These are phyloP conservation scores for Saccharomyces hybrid DNA, from an alignment of 1,139 yeast genomes.

Conservation along the genomic window DNA sequence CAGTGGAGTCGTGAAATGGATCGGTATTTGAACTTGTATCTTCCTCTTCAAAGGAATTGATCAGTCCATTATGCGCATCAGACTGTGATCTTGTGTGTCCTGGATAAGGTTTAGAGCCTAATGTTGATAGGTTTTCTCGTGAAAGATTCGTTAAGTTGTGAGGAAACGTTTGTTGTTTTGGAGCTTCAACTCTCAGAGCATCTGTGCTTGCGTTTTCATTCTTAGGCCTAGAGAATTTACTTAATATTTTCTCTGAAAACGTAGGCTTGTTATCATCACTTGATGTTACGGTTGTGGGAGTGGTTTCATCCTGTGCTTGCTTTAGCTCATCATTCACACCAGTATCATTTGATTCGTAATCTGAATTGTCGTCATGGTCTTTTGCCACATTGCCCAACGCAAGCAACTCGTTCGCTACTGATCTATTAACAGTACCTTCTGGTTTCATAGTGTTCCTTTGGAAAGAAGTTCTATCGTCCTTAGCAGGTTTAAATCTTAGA, in stretches of 20 bases:
- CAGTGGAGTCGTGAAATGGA: not conserved
- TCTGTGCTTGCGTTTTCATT: slow-evolving; percentile 7
- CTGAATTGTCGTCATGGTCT: slow-evolving; percentile 52
- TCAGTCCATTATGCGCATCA: slow-evolving; percentile 15
- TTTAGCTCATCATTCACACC: slow-evolving; percentile 2
- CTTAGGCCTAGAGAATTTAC: slow-evolving; percentile 18
- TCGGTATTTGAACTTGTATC: not conserved
- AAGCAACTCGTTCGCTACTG: slow-evolving; percentile 41
- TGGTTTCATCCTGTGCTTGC: not conserved
- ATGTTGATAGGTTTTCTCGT: not conserved
- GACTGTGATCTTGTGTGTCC: slow-evolving; percentile 15
- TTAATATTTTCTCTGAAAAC: slow-evolving; percentile 13
- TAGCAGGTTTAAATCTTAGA: slow-evolving; percentile 75
- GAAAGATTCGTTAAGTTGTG: not conserved
- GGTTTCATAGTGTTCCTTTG: slow-evolving; percentile 51
- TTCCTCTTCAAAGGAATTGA: slow-evolving; percentile 7
- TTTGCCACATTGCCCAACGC: slow-evolving; percentile 50
- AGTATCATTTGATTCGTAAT: slow-evolving; percentile 10
- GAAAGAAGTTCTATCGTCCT: slow-evolving; percentile 75
- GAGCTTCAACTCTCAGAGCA: not conserved
- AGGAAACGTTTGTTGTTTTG: not conserved
- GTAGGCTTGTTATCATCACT: slow-evolving; percentile 8
- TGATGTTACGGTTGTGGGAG: not conserved
- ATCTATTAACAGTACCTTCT: slow-evolving; percentile 5
- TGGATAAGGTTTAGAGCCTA: not conserved